Evolutionary conservation across 768 basidiomycete genomes (phyloP).

Genomic region (Psilocybe cubensis): DNA sequence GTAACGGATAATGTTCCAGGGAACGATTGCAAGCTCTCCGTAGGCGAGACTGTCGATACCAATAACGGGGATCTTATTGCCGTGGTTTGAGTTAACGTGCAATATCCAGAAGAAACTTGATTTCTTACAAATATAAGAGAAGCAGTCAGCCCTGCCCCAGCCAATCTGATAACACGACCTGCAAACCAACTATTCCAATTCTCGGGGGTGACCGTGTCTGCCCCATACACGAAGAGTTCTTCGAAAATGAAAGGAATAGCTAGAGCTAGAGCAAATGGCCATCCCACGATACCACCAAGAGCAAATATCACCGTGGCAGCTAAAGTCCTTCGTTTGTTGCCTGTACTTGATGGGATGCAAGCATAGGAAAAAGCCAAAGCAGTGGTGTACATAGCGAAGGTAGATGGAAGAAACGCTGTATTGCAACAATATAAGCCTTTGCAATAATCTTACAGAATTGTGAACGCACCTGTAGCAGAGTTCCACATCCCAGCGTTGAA

Average conservation of each 20-base stretch:
- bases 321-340: conserved; percentile 59
- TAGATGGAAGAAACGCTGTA: conserved; percentile 90
- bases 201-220: conserved; percentile 60
- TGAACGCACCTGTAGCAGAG: conserved; percentile 71
- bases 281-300: conserved; percentile 86
- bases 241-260: conserved; percentile 90
- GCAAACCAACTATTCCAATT: conserved; percentile 55
- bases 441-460: not conserved
- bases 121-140: conserved; percentile 63
- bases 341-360: conserved; percentile 57
- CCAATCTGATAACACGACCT: conserved; percentile 62
- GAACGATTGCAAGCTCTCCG: conserved; percentile 75
- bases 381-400: conserved; percentile 92
- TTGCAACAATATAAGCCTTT: conserved; percentile 10
- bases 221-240: conserved; percentile 80
- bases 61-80: conserved; percentile 76
- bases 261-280: conserved; percentile 93
- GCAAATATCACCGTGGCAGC: conserved; percentile 75
- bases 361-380: conserved; percentile 78
- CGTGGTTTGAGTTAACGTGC: not conserved
- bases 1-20: conserved; percentile 94
- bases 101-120: not conserved
- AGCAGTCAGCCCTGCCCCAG: conserved; percentile 57
- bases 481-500: conserved; percentile 96
- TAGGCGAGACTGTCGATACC: conserved; percentile 87